Evolutionary conservation across 148 eudicot species (phyloP), one percentile per base, ranked within the genome.

Genomic region (Camellia granthamiana): DNA sequence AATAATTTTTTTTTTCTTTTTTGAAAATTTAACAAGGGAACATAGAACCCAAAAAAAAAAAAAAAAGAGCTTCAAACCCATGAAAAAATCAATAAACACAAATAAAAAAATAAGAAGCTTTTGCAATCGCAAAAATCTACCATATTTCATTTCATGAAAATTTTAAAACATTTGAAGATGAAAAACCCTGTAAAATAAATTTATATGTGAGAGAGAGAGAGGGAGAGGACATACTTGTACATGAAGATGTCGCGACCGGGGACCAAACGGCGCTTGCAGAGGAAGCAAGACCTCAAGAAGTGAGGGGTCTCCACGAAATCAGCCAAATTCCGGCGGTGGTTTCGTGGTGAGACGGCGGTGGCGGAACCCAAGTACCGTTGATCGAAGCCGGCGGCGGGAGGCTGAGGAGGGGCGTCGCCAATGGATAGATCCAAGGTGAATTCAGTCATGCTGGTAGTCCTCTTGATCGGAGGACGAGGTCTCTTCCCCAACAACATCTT

Each of bases 391-490:
- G 56, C 71, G 77, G 75, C 51, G 19, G 77, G 75, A 43, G 19
- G 82, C 43, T 79, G 75, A 78, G 16, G 7, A 18, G 78, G 10
- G 79, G n/a, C 49, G 47, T 54, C 74, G 4, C 52, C 69, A 13
- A 52, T 56, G 81, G 52, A 19, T 16, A 86, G 83, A 84, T 90
- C 93, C 75, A 84, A 81, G 73, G 88, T 86, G 85, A 93, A 89
- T 80, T 92, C 91, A 0, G 91, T 90, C 97, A 93, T 90, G 88
- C 95, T 91, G 4, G 94, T 92, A 4, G 94, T 93, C 69, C 97
- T 86, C 87, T 89, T 90, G 60, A 93, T 89, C 11, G 85, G 86
- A 4, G 87, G 92, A 0, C 91, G 85, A 3, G 75, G 63, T 64
- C 94, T 87, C 86, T 88, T 90, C 9, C 92, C 95, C 23, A 91